phyloP scores from a whole-genome alignment of 306 rosid species.

The Ziziphus jujuba region DNA sequence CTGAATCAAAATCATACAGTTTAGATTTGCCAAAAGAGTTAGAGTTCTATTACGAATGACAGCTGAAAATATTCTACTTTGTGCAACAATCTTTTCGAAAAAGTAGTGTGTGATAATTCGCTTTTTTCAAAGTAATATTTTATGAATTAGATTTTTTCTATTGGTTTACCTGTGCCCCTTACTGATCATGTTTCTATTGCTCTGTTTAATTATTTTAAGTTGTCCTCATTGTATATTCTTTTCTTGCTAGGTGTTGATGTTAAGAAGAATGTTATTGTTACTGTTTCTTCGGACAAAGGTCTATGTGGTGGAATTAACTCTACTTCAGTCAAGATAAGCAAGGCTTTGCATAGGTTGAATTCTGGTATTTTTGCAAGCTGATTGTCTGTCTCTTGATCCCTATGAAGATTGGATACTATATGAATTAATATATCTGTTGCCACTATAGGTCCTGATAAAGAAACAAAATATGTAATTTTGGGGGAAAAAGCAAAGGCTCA shows the following conservation, averaged over 20 bases:
- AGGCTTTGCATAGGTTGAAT: slow-evolving; percentile 54
- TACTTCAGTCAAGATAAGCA: slow-evolving; percentile 95
- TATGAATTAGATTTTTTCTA: background rate
- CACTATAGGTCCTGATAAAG: slow-evolving; percentile 74
- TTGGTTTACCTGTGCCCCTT: background rate
- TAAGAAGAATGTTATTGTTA: slow-evolving; percentile 77
- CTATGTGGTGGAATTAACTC: slow-evolving; percentile 99
- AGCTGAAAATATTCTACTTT: background rate
- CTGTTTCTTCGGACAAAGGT: slow-evolving; percentile 96
- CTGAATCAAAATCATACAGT: no score
- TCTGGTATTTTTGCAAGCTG: slow-evolving; percentile 54
- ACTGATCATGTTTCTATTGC: background rate
- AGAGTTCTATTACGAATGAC: background rate
- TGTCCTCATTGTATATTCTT: slow-evolving; percentile 20
- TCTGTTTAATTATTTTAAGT: slow-evolving; percentile 4
- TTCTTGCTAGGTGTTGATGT: slow-evolving; percentile 60
- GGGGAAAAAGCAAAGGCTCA: slow-evolving; percentile 98
- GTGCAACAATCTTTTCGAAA: background rate
- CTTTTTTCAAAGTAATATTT: background rate
- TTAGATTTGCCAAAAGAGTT: no score
- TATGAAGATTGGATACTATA: background rate
- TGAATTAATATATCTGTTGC: background rate
- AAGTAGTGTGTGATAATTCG: background rate
- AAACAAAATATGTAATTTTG: slow-evolving; percentile 74
- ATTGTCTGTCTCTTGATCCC: slow-evolving; percentile 15